Evolutionary conservation across 139 green algal genomes (phyloP).

Genomic region (Volvox africanus): DNA sequence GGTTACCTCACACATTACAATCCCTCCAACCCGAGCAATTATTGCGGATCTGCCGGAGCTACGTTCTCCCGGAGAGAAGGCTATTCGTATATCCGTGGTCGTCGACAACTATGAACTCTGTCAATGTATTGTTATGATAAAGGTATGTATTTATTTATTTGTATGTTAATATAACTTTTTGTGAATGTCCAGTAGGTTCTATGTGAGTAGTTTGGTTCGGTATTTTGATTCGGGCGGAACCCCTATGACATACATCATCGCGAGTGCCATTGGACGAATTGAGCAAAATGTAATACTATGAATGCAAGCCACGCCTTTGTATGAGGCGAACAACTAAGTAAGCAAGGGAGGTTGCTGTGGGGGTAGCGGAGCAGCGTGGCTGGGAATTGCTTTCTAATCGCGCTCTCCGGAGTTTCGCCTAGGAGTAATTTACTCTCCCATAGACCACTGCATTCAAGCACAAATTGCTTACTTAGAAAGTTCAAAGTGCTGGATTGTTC

Average conservation of each 20-base stretch:
- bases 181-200: background rate
- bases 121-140: background rate
- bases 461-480: too few species aligned
- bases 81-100: background rate
- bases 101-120: background rate
- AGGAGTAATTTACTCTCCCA: too few species aligned
- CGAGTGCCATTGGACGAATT: background rate
- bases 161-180: background rate
- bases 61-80: background rate
- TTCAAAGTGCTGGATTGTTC: too few species aligned
- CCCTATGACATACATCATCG: background rate
- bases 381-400: too few species aligned
- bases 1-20: background rate
- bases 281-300: background rate
- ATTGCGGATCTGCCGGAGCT: background rate
- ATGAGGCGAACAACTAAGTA: too few species aligned
- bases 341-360: too few species aligned
- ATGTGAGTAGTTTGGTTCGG: background rate
- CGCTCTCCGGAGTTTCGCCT: too few species aligned
- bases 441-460: too few species aligned
- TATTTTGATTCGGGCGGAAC: background rate
- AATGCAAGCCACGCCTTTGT: too few species aligned
- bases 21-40: background rate
- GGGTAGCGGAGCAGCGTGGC: too few species aligned
- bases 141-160: too few species aligned